Conservation (phyloP, 2,329 filamentous ascomycete species). For the Fusarium sp. region DNA sequence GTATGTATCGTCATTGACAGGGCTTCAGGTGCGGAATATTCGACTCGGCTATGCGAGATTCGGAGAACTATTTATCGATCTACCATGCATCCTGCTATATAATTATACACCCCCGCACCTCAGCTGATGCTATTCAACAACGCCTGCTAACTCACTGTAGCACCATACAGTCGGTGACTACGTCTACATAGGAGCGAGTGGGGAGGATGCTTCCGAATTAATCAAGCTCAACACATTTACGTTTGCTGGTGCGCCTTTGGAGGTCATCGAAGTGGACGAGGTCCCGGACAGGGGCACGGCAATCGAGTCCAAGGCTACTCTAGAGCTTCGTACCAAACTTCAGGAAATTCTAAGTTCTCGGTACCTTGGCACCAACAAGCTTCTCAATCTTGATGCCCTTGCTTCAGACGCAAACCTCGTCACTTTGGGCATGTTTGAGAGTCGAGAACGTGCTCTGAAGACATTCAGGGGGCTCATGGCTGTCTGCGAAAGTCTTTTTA, state of each 20-base stretch:
- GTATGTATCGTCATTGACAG: slow-evolving; percentile 68
- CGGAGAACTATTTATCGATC: slow-evolving; percentile 35
- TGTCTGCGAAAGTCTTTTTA: slow-evolving; percentile 82
- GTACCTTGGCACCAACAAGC: slow-evolving; percentile 76
- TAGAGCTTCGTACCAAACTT: slow-evolving; percentile 75
- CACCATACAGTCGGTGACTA: slow-evolving; percentile 75
- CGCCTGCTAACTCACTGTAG: slow-evolving; percentile 77
- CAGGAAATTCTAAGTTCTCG: slow-evolving; percentile 77
- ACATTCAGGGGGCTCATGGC: slow-evolving; percentile 93
- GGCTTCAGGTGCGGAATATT: slow-evolving; percentile 44
- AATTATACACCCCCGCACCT: slow-evolving; percentile 35
- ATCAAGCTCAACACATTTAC: slow-evolving; percentile 74
- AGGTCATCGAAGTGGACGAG: slow-evolving; percentile 63
- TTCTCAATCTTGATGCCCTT: slow-evolving; percentile 85
- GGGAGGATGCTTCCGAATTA: slow-evolving; percentile 71
- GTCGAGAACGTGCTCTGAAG: slow-evolving; percentile 78
- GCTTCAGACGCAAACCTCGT: slow-evolving; percentile 77
- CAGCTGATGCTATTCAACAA: slow-evolving; percentile 34
- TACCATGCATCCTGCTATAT: slow-evolving; percentile 28
- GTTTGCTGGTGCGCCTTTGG: slow-evolving; percentile 74
- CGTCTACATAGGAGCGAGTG: slow-evolving; percentile 73
- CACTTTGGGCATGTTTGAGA: slow-evolving; percentile 79
- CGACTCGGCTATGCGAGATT: slow-evolving; percentile 35
- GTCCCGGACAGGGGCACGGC: slow-evolving; percentile 50
- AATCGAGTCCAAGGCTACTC: slow-evolving; percentile 62